A percentile compares a stretch with the other conserved stretches of the same genome.
Evolutionary conservation across 495 filamentous ascomycete species (phyloP).

Genomic region (Daldinia bambusicola): DNA sequence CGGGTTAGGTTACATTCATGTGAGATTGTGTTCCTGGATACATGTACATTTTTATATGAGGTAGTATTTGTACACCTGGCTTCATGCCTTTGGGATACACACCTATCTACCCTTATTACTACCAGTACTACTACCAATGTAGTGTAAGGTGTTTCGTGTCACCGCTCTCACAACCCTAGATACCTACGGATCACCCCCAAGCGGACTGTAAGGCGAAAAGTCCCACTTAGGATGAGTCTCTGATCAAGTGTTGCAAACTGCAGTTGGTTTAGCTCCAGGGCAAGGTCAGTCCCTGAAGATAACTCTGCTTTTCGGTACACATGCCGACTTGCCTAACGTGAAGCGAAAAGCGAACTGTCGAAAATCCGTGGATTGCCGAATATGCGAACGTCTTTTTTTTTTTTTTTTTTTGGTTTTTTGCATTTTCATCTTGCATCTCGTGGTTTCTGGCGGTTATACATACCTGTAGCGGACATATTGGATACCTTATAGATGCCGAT

Average conservation of each 20-base stretch:
- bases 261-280: constrained; percentile 30
- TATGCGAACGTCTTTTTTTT: background rate
- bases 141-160: constrained; percentile 18
- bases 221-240: constrained; percentile 30
- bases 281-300: constrained; percentile 24
- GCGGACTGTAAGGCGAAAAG: constrained; percentile 37
- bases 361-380: constrained; percentile 4
- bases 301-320: constrained; percentile 23
- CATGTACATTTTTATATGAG: constrained; percentile 7
- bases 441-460: background rate
- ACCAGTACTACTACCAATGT: too few species aligned
- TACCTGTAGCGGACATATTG: background rate
- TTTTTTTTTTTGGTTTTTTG: background rate
- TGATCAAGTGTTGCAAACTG: background rate
- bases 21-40: constrained; percentile 23
- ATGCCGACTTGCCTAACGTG: constrained; percentile 12
- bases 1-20: background rate
- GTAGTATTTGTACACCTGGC: constrained; percentile 4
- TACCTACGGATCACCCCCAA: constrained; percentile 8
- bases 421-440: background rate
- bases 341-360: background rate
- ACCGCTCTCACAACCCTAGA: constrained; percentile 34
- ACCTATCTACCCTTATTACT: too few species aligned
- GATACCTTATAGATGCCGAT: background rate
- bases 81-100: background rate